A percentile compares a stretch with the other conserved stretches of the same genome.
Conservation (phyloP, 2,329 filamentous ascomycete species). For the Uncinocarpus reesii region DNA sequence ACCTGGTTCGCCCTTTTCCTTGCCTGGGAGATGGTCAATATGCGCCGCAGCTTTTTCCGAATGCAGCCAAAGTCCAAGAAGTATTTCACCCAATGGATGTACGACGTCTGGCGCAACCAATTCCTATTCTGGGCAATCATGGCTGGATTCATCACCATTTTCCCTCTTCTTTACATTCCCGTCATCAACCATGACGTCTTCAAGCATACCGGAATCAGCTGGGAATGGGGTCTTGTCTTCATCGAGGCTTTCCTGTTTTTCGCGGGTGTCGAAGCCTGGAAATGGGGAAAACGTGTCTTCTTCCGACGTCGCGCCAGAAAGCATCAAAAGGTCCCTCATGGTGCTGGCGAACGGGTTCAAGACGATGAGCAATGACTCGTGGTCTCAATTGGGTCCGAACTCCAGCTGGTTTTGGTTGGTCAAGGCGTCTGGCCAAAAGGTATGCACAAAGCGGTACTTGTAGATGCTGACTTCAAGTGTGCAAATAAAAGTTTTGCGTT, state of each 20-base stretch:
- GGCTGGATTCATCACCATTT: slow-evolving; percentile 47
- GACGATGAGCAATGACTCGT: slow-evolving; percentile 14
- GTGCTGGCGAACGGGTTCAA: slow-evolving; percentile 8
- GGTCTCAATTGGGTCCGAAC: neutral
- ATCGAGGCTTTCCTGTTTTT: slow-evolving; percentile 53
- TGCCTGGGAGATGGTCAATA: slow-evolving; percentile 67
- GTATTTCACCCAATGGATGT: slow-evolving; percentile 56
- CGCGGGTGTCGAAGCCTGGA: slow-evolving; percentile 54
- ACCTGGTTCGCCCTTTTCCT: slow-evolving; percentile 69
- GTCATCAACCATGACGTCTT: slow-evolving; percentile 56
- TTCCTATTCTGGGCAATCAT: slow-evolving; percentile 60
- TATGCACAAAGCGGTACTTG: neutral
- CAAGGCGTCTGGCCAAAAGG: neutral
- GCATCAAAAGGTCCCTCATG: slow-evolving; percentile 1
- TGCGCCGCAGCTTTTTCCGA: slow-evolving; percentile 63
- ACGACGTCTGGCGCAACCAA: slow-evolving; percentile 60
- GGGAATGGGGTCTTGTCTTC: slow-evolving; percentile 62
- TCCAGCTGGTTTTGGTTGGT: neutral
- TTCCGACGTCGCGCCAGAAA: slow-evolving; percentile 30
- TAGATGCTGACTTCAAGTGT: neutral
- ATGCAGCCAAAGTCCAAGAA: slow-evolving; percentile 55
- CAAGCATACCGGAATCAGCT: slow-evolving; percentile 53
- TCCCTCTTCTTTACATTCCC: slow-evolving; percentile 58
- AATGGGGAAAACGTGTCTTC: slow-evolving; percentile 53
- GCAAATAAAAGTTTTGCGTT: slow-evolving; percentile 3